Conservation (phyloP, 2,329 filamentous ascomycete species). For the Neurospora sp. region DNA sequence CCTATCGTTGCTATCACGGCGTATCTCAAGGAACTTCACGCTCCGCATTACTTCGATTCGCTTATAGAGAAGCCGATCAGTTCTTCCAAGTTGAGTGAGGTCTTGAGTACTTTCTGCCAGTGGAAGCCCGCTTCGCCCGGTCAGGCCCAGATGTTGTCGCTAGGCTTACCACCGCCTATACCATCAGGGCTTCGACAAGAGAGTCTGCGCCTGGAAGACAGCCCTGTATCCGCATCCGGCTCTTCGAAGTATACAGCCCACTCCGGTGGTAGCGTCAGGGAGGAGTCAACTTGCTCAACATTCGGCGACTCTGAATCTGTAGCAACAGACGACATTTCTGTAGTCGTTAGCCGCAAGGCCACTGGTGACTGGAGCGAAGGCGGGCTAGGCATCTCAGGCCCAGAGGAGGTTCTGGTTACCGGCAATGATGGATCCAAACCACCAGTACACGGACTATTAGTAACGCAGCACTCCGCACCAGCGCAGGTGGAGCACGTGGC, state of each 20-base stretch:
- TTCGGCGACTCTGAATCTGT: conserved; percentile 80
- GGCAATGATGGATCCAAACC: conserved; percentile 29
- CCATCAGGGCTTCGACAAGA: conserved; percentile 58
- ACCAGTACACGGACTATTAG: conserved; percentile 37
- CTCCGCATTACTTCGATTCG: conserved; percentile 90
- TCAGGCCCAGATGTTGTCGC: conserved; percentile 30
- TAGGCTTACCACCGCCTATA: conserved; percentile 46
- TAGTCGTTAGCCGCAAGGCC: conserved; percentile 63
- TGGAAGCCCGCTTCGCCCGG: conserved; percentile 70
- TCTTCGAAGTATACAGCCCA: conserved; percentile 62
- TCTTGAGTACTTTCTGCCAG: conserved; percentile 77
- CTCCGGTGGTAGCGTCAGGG: conserved; percentile 67
- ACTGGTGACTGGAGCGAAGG: conserved; percentile 71
- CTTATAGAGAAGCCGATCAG: conserved; percentile 96
- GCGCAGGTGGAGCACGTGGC: conserved; percentile 44
- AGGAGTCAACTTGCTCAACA: conserved; percentile 82
- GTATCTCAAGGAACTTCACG: conserved; percentile 93
- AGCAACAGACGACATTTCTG: conserved; percentile 66
- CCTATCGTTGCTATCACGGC: conserved; percentile 95
- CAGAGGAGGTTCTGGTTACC: conserved; percentile 38
- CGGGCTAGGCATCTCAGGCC: conserved; percentile 64
- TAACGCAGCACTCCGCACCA: conserved; percentile 57
- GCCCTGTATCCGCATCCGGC: conserved; percentile 72
- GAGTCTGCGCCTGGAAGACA: conserved; percentile 60
- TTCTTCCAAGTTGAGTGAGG: conserved; percentile 80